Percentiles rank a stretch among this genome's conserved stretches.
Evolutionary conservation across 192 early-diverging fungal genomes (phyloP).

Genomic region (Podila horticola): DNA sequence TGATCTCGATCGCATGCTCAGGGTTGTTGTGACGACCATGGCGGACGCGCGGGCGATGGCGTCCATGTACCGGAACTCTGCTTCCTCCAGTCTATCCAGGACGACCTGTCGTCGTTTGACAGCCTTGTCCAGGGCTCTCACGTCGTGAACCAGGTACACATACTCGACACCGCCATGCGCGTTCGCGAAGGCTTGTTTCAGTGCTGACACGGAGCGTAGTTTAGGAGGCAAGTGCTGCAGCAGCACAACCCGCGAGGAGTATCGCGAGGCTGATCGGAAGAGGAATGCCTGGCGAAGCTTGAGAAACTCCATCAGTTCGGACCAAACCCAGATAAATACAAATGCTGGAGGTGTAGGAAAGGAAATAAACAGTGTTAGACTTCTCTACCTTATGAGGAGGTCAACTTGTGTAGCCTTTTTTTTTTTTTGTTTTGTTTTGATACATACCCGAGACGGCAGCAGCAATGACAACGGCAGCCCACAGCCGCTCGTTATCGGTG

Average conservation of each 20-base stretch:
- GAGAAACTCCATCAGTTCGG: neutral
- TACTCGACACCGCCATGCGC: slow-evolving; percentile 12
- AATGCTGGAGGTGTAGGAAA: neutral
- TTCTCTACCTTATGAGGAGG: no score
- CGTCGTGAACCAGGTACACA: slow-evolving; percentile 13
- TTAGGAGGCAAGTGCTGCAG: neutral
- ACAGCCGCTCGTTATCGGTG: slow-evolving; percentile 12
- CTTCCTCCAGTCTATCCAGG: slow-evolving; percentile 16
- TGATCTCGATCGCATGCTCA: slow-evolving; percentile 15
- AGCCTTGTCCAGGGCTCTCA: slow-evolving; percentile 11
- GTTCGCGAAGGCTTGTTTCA: no score
- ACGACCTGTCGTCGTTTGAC: slow-evolving; percentile 14
- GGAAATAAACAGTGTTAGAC: no score
- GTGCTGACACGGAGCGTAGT: no score
- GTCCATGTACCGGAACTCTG: slow-evolving; percentile 20
- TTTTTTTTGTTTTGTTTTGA: no score
- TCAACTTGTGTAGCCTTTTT: no score
- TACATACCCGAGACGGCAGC: slow-evolving; percentile 3
- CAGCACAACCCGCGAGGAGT: neutral
- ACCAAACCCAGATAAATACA: neutral
- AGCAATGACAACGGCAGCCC: slow-evolving; percentile 14
- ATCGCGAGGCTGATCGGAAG: neutral
- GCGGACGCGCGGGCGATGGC: slow-evolving; percentile 25
- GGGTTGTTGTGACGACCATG: slow-evolving; percentile 9
- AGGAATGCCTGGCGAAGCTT: neutral